These are phyloP conservation scores for Casuarina glauca DNA, from an alignment of 306 rosid species.

Conservation along the genomic window DNA sequence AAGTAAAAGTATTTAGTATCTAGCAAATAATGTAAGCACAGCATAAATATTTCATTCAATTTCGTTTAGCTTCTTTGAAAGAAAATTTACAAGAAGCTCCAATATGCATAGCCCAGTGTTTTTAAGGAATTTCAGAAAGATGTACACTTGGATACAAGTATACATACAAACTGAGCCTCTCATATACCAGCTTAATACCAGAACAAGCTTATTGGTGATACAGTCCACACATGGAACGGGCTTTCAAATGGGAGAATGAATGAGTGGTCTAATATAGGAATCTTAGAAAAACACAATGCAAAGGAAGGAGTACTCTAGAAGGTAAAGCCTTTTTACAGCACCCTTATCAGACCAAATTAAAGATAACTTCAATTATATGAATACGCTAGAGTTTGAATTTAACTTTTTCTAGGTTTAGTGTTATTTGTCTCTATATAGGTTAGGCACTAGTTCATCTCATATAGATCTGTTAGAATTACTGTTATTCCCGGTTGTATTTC, in stretches of 20 bases:
- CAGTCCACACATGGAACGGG: background rate
- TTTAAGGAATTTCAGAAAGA: too few relatives aligned
- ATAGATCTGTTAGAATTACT: too few relatives aligned
- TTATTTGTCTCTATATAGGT: too few relatives aligned
- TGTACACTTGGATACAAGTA: too few relatives aligned
- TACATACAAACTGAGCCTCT: too few relatives aligned
- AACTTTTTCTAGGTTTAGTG: too few relatives aligned
- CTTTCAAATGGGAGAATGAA: background rate
- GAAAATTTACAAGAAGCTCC: background rate
- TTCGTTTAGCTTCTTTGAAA: background rate
- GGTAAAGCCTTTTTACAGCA: background rate
- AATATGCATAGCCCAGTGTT: background rate
- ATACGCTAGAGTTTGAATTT: too few relatives aligned
- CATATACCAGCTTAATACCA: too few relatives aligned
- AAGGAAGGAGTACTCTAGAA: background rate
- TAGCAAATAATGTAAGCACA: background rate
- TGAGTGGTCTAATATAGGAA: background rate
- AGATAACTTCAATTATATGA: background rate
- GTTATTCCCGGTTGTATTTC: too few relatives aligned
- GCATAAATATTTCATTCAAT: background rate
- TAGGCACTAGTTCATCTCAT: too few relatives aligned
- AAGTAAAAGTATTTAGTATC: background rate
- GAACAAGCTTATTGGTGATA: background rate
- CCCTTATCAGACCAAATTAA: background rate
- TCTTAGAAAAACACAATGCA: background rate